phyloP scores from a whole-genome alignment of 345 rosid genomes.

The Laguncularia racemosa region DNA sequence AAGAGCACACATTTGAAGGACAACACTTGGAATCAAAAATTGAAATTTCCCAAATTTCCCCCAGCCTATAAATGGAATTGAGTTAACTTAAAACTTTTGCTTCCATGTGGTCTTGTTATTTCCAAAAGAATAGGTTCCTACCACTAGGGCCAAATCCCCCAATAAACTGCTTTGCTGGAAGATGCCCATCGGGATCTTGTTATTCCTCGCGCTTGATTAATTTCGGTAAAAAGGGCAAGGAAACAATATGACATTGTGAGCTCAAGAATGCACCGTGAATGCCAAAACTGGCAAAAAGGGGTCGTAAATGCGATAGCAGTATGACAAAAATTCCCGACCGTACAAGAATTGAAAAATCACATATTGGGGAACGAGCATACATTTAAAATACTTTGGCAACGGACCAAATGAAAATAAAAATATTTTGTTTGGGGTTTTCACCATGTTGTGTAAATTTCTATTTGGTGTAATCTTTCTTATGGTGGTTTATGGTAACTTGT shows the following conservation, averaged over 20 bases:
- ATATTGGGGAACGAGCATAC: conserved; percentile 18
- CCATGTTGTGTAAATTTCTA: conserved; percentile 52
- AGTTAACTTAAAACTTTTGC: no score
- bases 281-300: conserved; percentile 68
- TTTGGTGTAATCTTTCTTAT: conserved; percentile 27
- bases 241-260: conserved; percentile 39
- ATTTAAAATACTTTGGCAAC: conserved; percentile 48
- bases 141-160: no score
- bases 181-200: no score
- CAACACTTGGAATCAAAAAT: no score
- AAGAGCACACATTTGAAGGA: no score
- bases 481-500: conserved; percentile 68
- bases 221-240: no score
- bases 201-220: no score
- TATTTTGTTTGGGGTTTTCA: conserved; percentile 58
- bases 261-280: conserved; percentile 53
- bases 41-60: no score
- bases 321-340: conserved; percentile 38
- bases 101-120: no score
- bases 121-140: no score
- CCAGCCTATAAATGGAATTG: no score
- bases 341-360: conserved; percentile 27
- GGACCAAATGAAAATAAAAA: conserved; percentile 41
- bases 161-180: no score
- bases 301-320: conserved; percentile 45